phyloP scores from a whole-genome alignment of 331 rosid species.

The Arachis monticola region DNA sequence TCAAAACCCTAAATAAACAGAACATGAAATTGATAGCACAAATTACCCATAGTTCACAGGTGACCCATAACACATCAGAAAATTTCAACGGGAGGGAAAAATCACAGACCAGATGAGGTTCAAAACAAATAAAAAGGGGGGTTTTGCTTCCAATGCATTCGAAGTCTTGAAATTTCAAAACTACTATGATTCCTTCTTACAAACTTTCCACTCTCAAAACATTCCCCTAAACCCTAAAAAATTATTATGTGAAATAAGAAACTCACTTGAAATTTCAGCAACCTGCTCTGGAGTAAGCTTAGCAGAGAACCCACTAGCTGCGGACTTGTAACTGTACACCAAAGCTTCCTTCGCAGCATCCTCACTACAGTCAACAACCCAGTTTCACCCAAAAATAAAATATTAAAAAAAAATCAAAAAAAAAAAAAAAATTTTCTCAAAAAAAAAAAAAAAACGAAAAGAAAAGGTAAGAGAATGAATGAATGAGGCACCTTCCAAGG shows the following conservation, averaged over 20 bases:
- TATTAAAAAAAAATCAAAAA: not conserved
- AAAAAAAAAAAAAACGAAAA: slow-evolving; percentile 1
- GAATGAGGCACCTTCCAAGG: slow-evolving; percentile 70
- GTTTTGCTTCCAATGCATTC: too few species aligned
- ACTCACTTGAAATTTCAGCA: slow-evolving; percentile 55
- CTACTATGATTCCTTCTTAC: too few species aligned
- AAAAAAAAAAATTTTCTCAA: too few species aligned
- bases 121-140: too few species aligned
- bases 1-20: not conserved
- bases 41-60: not conserved
- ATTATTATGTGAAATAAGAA: not conserved
- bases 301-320: slow-evolving; percentile 96
- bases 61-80: not conserved
- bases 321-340: slow-evolving; percentile 82
- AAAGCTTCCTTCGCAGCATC: slow-evolving; percentile 97
- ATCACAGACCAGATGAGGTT: not conserved
- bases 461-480: slow-evolving; percentile 1
- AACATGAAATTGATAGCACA: not conserved
- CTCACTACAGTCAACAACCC: slow-evolving; percentile 50
- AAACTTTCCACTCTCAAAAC: too few species aligned
- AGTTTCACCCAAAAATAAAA: not conserved
- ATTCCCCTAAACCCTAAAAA: not conserved
- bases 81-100: not conserved
- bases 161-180: too few species aligned
- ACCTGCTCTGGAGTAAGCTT: slow-evolving; percentile 95